Evolutionary conservation across 164 flowering plant genomes (phyloP).

Genomic region (Dillenia turbinata): DNA sequence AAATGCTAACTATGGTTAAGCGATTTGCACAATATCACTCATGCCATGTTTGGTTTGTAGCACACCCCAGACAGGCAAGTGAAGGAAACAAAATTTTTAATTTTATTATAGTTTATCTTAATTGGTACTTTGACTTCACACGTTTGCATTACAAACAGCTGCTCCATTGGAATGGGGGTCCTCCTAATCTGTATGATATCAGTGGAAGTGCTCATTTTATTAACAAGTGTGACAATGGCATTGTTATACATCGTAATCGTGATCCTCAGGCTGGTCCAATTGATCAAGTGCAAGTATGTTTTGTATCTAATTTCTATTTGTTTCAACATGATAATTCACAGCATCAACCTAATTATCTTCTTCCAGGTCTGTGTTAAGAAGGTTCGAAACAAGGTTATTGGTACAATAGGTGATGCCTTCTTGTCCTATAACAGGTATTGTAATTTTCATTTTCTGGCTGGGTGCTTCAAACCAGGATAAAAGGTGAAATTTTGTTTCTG

Average conservation of each 20-base stretch:
- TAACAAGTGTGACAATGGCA: conserved; percentile 98
- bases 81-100: neutral
- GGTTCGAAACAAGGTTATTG: conserved; percentile 85
- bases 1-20: conserved; percentile 86
- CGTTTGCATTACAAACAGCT: conserved; percentile 38
- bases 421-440: conserved; percentile 73
- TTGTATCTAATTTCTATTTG: too few species aligned
- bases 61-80: conserved; percentile 96
- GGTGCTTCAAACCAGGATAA: neutral
- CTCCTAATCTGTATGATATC: conserved; percentile 94
- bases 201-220: conserved; percentile 99
- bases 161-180: conserved; percentile 77
- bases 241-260: conserved; percentile 92
- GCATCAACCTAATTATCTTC: neutral
- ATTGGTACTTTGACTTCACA: neutral
- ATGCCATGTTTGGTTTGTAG: conserved; percentile 99
- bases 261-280: conserved; percentile 72
- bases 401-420: conserved; percentile 76
- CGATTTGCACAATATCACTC: conserved; percentile 94
- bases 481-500: too few species aligned
- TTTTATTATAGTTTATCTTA: neutral
- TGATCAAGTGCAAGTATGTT: conserved; percentile 74
- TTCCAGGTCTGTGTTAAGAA: conserved; percentile 84
- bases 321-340: too few species aligned
- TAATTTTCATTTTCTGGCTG: neutral